Percentiles rank a stretch among this genome's conserved stretches.
Evolutionary conservation across 2,329 filamentous ascomycete genomes (phyloP).

Genomic region (Pyricularia grisea): DNA sequence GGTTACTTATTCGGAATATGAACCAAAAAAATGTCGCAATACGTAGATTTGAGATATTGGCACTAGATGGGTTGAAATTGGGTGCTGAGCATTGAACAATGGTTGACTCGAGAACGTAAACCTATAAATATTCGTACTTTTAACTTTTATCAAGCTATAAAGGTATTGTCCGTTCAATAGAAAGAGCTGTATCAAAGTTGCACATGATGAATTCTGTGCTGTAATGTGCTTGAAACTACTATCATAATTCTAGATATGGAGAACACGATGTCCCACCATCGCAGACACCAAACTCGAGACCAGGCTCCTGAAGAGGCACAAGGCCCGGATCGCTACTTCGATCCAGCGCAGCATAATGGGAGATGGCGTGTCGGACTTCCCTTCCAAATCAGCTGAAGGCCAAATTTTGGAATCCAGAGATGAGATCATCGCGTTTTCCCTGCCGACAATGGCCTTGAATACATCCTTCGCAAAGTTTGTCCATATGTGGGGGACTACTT

Average conservation of each 20-base stretch:
- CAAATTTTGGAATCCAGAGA: not conserved
- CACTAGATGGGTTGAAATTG: not conserved
- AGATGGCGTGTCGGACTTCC: not conserved
- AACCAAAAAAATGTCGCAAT: not conserved
- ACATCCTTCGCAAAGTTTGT: not conserved
- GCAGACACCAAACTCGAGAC: not conserved
- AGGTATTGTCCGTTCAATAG: not conserved
- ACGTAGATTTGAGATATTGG: not conserved
- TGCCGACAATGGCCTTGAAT: not conserved
- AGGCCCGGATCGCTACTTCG: not conserved
- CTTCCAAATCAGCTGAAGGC: not conserved
- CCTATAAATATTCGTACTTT: not conserved
- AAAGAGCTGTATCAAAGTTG: not conserved
- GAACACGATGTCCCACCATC: not conserved
- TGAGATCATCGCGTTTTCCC: not conserved
- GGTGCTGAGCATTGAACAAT: not conserved
- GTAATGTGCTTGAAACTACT: not conserved
- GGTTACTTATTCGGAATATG: not conserved
- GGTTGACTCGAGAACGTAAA: not conserved
- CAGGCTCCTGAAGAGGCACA: not conserved
- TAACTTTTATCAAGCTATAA: not conserved
- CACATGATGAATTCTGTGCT: not conserved
- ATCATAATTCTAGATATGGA: not conserved
- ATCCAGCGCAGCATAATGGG: not conserved
- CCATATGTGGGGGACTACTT: not conserved